Conservation (phyloP, 805 yeast species). For the Helenozyma rhizophorensis region DNA sequence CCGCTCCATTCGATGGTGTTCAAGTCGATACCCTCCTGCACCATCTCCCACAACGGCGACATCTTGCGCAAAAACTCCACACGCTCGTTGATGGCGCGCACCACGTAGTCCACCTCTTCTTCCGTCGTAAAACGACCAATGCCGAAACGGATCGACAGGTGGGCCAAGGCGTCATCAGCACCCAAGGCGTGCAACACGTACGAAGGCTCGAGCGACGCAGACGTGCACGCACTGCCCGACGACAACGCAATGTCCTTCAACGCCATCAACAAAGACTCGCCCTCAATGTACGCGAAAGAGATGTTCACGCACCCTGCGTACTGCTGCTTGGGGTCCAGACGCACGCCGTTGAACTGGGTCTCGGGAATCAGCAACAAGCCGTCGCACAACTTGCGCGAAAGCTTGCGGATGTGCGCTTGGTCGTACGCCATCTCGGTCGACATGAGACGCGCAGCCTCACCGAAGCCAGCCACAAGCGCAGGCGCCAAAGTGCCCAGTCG, state of each 20-base stretch:
- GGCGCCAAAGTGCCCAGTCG: constrained; percentile 97
- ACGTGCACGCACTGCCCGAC: constrained; percentile 97
- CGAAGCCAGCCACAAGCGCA: constrained; percentile 93
- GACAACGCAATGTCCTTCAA: constrained; percentile 93
- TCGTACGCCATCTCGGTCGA: constrained; percentile 70
- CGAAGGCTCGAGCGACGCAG: constrained; percentile 96
- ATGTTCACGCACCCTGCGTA: constrained; percentile 95
- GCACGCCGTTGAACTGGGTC: constrained; percentile 86
- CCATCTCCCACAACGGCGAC: constrained; percentile 99
- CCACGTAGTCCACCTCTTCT: constrained; percentile 90
- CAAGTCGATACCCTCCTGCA: constrained; percentile 95
- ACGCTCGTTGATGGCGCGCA: constrained; percentile 81
- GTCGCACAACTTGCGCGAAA: constrained; percentile 68
- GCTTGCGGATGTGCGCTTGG: constrained; percentile 57
- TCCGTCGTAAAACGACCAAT: constrained; percentile 97
- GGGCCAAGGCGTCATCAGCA: constrained; percentile 97
- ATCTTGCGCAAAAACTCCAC: constrained; percentile 88
- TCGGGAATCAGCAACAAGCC: constrained; percentile 81
- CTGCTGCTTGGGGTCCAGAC: constrained; percentile 39
- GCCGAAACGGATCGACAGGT: constrained; percentile 96
- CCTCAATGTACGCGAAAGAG: constrained; percentile 96
- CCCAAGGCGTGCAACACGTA: constrained; percentile 96
- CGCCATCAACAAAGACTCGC: constrained; percentile 96
- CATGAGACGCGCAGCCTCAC: constrained; percentile 93
- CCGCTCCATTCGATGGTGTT: constrained; percentile 97